These are phyloP conservation scores for Neoascochyta sp. DNA, from an alignment of 2,329 filamentous ascomycete species.

Conservation along the genomic window DNA sequence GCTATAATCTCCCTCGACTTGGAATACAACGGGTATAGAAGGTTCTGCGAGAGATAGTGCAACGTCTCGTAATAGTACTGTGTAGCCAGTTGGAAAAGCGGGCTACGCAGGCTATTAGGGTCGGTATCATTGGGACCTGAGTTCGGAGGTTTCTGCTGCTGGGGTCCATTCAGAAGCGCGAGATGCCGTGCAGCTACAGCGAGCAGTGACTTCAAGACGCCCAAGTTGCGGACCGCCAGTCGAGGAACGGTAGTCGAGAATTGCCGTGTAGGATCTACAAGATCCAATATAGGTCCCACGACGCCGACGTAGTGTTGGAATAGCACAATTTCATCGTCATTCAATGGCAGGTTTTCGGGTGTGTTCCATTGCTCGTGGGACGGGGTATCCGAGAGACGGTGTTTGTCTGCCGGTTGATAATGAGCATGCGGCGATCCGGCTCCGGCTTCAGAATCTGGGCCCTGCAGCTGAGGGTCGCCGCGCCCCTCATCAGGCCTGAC, in stretches of 20 bases:
- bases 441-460: conserved; percentile 7
- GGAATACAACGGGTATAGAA: conserved; percentile 57
- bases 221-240: conserved; percentile 51
- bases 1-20: conserved; percentile 57
- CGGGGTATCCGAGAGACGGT: conserved; percentile 3
- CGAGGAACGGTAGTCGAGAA: conserved; percentile 33
- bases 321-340: conserved; percentile 38
- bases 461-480: conserved; percentile 13
- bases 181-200: conserved; percentile 55
- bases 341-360: conserved; percentile 22
- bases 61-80: conserved; percentile 62
- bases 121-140: conserved; percentile 9
- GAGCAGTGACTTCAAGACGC: conserved; percentile 56
- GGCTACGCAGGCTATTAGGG: conserved; percentile 16
- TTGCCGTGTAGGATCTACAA: conserved; percentile 43
- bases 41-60: conserved; percentile 58
- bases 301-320: conserved; percentile 41
- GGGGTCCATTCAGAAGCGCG: conserved; percentile 38
- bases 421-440: conserved; percentile 1
- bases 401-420: conserved; percentile 4
- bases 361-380: conserved; percentile 27
- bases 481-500: conserved; percentile 16
- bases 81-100: conserved; percentile 39
- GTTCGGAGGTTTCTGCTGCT: conserved; percentile 20
- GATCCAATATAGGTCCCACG: conserved; percentile 42